Conservation (phyloP, 2,329 filamentous ascomycete species). For the Curvularia lunata region DNA sequence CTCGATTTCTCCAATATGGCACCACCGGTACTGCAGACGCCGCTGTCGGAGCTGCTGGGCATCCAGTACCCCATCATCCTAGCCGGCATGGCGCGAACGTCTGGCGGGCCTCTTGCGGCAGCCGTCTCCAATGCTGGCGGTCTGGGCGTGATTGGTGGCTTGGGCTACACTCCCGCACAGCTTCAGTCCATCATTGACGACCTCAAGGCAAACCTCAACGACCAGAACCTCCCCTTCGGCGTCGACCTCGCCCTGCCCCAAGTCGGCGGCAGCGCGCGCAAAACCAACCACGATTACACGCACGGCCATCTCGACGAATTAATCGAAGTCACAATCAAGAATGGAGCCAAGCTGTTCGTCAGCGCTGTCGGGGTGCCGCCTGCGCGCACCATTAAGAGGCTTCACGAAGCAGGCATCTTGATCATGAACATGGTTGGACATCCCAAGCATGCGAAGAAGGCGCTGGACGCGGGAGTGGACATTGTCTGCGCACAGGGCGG, state of each 20-base stretch:
- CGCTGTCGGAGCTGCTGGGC: conserved; percentile 65
- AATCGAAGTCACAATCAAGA: conserved; percentile 83
- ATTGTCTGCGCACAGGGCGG: conserved; percentile 91
- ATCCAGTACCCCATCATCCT: conserved; percentile 91
- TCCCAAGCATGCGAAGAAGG: conserved; percentile 89
- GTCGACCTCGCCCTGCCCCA: conserved; percentile 92
- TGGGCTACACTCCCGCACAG: conserved; percentile 65
- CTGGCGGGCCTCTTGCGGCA: conserved; percentile 49
- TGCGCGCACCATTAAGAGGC: conserved; percentile 69
- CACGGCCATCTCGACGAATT: conserved; percentile 85
- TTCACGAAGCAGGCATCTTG: conserved; percentile 80
- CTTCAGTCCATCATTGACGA: conserved; percentile 82
- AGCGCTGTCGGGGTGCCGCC: conserved; percentile 88
- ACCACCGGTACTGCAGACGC: conserved; percentile 45
- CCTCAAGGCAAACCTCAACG: conserved; percentile 75
- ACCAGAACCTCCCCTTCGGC: conserved; percentile 79
- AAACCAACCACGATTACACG: conserved; percentile 97
- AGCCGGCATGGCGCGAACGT: conserved; percentile 88
- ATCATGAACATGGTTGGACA: conserved; percentile 99
- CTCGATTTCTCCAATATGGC: conserved; percentile 34
- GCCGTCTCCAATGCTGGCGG: conserved; percentile 79
- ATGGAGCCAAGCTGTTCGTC: conserved; percentile 85
- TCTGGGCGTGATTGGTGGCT: conserved; percentile 64
- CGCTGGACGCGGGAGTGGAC: conserved; percentile 84
- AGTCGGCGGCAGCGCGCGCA: conserved; percentile 80